Base-by-base conservation (phyloP, 768 basidiomycete species). In the Podaxis sp. region DNA sequence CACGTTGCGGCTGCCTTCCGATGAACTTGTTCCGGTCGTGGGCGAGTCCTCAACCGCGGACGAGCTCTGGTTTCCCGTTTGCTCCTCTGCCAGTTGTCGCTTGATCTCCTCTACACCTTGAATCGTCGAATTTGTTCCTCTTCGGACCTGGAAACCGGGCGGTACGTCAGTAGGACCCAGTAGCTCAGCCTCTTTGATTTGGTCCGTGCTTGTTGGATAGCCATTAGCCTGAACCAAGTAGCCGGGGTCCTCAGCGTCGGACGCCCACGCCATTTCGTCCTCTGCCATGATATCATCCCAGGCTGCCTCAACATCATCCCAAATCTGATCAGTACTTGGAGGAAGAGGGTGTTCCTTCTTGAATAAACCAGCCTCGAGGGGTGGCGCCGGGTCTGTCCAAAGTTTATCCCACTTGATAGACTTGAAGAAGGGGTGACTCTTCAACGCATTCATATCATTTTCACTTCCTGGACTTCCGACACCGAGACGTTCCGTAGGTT, bases 301-400 rank as follows among this genome's bases (percentile, higher is more conserved):
- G 12, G 76, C 77, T 2, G 77, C 77, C 26, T 83, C 81, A 1
- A 87, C 76, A 53, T 86, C 82, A 11, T 82, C 78, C 85, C 85
- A 87, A 30, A 73, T 71, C 17, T 73, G 69, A 50, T 78, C 77
- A 0, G 68, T 70, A 4, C 73, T 76, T 30, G 70, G 62, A 33
- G 72, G 69, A 38, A 72, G 70, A 15, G 66, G 68, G 10, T 69
- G 66, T 33, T 80, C 61, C 37, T 62, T 62, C 61, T 62, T 62
- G 54, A 62, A 62, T 5, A 62, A 75, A 4, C 90, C 90, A 12
- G 82, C 74, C 71, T 84, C 83, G 11, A 89, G 76, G 0, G 73
- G 74, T 22, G 90, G 90, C 4, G 82, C 78, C 5, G 83, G 76
- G n/a, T 79, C 79, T 0, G 79, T 84, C 91, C 91, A 93, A 3